Percentiles rank a stretch among this genome's conserved stretches.
Conservation (phyloP, 768 basidiomycete species). For the Phanerochaete sordida region DNA sequence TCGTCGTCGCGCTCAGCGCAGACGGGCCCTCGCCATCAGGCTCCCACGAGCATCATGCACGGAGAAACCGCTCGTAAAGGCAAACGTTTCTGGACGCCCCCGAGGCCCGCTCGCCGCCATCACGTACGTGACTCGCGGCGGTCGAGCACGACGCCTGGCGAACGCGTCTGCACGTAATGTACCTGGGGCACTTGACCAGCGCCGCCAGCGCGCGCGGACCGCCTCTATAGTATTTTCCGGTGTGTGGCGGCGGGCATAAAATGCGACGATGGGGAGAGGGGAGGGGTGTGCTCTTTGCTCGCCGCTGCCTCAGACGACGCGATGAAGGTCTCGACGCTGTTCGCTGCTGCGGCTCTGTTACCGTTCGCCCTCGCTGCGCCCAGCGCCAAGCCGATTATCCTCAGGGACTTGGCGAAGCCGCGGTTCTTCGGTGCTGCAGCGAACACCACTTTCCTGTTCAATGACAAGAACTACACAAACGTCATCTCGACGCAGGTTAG, state of each 20-base stretch:
- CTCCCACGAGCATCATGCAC: not conserved
- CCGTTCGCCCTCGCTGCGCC: not conserved
- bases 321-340: constrained; percentile 1
- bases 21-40: not conserved
- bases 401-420: constrained; percentile 7
- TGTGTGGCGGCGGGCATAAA: not conserved
- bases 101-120: not conserved
- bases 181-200: constrained; percentile 5
- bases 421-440: constrained; percentile 12
- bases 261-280: too few species aligned
- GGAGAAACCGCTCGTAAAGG: not conserved
- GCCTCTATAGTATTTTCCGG: not conserved
- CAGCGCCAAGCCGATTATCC: constrained; percentile 5
- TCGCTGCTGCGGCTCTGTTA: not conserved
- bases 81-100: not conserved
- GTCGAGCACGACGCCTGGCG: not conserved
- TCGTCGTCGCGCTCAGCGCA: not conserved
- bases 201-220: not conserved
- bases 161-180: not conserved
- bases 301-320: not conserved
- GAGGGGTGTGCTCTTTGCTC: not conserved
- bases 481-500: constrained; percentile 10
- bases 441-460: constrained; percentile 11
- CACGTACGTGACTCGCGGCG: not conserved
- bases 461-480: constrained; percentile 11